A percentile compares a stretch with the other conserved stretches of the same genome.
phyloP scores from a whole-genome alignment of 2,329 filamentous ascomycete genomes.

The Metarhizium anisopliae region DNA sequence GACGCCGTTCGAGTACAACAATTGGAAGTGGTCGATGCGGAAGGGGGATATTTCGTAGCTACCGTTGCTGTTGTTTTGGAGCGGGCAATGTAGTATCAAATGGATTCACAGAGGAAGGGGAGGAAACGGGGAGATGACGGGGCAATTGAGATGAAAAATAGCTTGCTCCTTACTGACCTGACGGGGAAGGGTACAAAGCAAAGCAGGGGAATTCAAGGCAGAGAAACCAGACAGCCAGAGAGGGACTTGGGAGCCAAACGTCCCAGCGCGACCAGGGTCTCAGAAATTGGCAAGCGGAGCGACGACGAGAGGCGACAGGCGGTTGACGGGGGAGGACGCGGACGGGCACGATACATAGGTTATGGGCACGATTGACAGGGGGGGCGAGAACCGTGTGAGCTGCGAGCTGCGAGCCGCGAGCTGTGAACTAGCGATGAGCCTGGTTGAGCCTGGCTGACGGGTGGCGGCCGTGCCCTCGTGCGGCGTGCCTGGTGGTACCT shows the following conservation, averaged over 20 bases:
- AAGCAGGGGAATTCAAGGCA: neutral
- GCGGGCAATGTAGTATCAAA: neutral
- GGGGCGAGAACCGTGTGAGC: too few relatives aligned
- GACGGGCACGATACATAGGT: too few relatives aligned
- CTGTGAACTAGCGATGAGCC: too few relatives aligned
- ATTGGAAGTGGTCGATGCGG: neutral
- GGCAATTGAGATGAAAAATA: neutral
- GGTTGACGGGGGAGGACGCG: too few relatives aligned
- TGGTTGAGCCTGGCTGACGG: neutral
- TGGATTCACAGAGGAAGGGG: neutral
- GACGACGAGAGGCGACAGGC: neutral
- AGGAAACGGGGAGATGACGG: neutral
- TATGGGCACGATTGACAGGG: too few relatives aligned
- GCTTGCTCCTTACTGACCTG: neutral
- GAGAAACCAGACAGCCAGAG: neutral
- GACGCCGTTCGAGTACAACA: neutral
- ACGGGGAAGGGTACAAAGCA: neutral
- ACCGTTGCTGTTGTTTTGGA: neutral
- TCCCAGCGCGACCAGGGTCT: neutral
- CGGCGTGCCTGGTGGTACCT: neutral
- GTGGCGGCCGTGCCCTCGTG: neutral
- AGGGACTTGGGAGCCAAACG: neutral
- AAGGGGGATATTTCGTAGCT: neutral
- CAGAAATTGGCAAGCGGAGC: conserved; percentile 4
- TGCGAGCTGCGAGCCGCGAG: too few relatives aligned